Conservation (phyloP, 139 green algal species). For the Closterium sp. region DNA sequence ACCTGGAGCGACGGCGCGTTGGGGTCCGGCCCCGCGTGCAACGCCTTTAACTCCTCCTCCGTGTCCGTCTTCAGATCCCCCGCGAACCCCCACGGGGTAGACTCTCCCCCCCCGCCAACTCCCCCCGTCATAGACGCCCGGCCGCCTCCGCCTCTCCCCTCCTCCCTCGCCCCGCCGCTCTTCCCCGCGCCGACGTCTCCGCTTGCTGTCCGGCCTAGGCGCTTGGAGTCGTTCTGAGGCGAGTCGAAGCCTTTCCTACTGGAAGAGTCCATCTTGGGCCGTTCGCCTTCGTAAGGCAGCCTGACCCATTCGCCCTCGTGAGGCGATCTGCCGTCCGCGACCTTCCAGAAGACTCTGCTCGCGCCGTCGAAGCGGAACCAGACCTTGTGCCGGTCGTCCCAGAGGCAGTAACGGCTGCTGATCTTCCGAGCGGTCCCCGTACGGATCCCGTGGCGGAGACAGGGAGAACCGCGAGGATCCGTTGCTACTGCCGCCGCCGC, state of each 20-base stretch:
- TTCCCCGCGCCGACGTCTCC: not conserved
- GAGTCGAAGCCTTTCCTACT: not conserved
- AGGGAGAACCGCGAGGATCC: not conserved
- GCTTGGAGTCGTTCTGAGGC: not conserved
- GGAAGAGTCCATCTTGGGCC: not conserved
- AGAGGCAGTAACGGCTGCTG: not conserved
- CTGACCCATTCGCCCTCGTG: not conserved
- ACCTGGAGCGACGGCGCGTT: not conserved
- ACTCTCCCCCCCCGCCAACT: not conserved
- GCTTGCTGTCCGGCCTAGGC: not conserved
- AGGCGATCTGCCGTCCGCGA: not conserved
- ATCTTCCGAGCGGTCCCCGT: not conserved
- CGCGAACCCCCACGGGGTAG: not conserved
- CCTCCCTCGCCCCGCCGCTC: not conserved
- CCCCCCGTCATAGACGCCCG: not conserved
- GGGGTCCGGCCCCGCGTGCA: not conserved
- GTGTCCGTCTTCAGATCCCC: not conserved
- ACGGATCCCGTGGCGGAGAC: not conserved
- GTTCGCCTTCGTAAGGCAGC: not conserved
- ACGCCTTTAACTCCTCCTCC: not conserved
- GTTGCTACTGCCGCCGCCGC: not conserved
- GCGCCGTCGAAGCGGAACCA: not conserved
- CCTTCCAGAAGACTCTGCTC: not conserved
- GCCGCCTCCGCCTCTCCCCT: not conserved
- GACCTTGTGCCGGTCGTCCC: not conserved